These are phyloP conservation scores for Stephanodiscus triporus DNA, from an alignment of 108 stramenopile genomes.

Conservation along the genomic window DNA sequence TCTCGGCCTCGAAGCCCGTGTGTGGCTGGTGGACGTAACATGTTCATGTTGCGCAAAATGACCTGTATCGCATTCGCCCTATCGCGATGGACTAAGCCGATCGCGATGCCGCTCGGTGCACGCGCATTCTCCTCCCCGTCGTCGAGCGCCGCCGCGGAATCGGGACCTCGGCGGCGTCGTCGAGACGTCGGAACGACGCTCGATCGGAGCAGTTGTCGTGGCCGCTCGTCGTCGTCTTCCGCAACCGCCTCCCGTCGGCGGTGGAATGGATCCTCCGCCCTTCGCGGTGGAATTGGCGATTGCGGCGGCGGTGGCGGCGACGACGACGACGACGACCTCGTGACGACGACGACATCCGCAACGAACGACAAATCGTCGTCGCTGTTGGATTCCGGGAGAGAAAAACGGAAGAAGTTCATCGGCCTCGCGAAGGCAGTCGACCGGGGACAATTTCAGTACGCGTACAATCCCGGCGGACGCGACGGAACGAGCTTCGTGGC, in stretches of 20 bases:
- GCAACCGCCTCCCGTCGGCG: background rate
- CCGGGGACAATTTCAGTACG: slow-evolving; percentile 65
- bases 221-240: background rate
- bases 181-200: background rate
- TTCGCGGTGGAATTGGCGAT: too few species aligned
- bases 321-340: background rate
- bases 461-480: slow-evolving; percentile 69
- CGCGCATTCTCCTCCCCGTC: background rate
- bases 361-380: background rate
- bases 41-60: background rate
- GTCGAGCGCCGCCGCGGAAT: background rate
- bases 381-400: slow-evolving; percentile 28
- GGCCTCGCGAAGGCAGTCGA: slow-evolving; percentile 88
- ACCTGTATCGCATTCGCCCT: background rate
- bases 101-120: background rate
- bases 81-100: background rate
- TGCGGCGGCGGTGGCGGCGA: background rate
- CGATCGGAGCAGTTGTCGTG: background rate
- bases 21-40: background rate
- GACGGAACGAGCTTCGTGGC: slow-evolving; percentile 63
- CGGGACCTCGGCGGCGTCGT: background rate
- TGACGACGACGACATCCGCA: background rate
- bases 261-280: background rate
- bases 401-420: slow-evolving; percentile 69
- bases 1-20: too few species aligned